Evolutionary conservation across 2,329 filamentous ascomycete genomes (phyloP).

Genomic region (Neofusicoccum cordaticola): DNA sequence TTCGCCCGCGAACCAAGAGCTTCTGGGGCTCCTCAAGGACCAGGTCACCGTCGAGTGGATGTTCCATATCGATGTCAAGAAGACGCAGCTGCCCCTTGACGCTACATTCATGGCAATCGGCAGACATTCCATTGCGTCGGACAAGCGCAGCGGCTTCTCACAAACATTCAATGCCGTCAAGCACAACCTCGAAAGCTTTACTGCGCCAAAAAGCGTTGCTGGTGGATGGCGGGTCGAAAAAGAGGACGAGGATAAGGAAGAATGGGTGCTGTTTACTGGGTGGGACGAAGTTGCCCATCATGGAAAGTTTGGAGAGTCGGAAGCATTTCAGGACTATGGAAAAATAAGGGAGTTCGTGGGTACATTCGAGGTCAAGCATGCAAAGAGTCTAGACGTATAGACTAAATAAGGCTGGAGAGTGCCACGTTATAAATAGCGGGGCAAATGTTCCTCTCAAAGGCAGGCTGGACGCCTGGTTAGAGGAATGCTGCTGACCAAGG

Average conservation of each 20-base stretch:
- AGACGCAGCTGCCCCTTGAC: conserved; percentile 29
- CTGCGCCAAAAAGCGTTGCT: conserved; percentile 29
- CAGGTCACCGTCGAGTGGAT: conserved; percentile 43
- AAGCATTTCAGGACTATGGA: conserved; percentile 30
- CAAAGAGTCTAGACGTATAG: conserved; percentile 23
- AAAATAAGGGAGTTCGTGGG: conserved; percentile 22
- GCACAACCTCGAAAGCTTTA: conserved; percentile 26
- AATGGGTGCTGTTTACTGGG: conserved; percentile 43
- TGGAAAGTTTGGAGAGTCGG: conserved; percentile 31
- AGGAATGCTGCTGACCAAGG: too few species aligned
- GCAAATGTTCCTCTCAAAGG: not conserved
- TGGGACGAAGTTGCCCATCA: conserved; percentile 40
- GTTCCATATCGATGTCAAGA: conserved; percentile 43
- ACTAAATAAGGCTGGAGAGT: not conserved
- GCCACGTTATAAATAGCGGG: not conserved
- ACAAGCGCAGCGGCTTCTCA: conserved; percentile 27
- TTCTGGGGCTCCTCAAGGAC: conserved; percentile 37
- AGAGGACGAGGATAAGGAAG: conserved; percentile 32
- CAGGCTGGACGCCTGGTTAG: not conserved
- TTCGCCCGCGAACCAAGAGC: conserved; percentile 39
- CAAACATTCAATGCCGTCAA: conserved; percentile 26
- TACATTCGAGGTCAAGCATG: conserved; percentile 28
- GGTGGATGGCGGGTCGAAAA: conserved; percentile 43
- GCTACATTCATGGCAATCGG: conserved; percentile 33
- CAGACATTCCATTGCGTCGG: conserved; percentile 33